phyloP scores from a whole-genome alignment of 805 yeast genomes.

The Cyberlindnera japonica region DNA sequence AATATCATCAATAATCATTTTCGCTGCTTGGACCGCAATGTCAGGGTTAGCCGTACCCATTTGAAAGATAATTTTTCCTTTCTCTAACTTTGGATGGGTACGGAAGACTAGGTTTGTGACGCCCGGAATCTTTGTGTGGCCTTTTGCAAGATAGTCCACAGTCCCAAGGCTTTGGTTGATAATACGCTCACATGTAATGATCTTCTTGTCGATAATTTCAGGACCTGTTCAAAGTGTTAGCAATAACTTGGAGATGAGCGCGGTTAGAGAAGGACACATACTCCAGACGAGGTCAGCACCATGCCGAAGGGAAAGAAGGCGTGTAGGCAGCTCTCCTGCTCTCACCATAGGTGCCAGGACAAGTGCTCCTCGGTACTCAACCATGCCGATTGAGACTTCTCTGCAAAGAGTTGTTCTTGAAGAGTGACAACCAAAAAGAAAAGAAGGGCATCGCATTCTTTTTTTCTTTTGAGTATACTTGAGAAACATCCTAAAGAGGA shows the following conservation, averaged over 20 bases:
- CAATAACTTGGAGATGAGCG: neutral
- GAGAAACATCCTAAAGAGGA: neutral
- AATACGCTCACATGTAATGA: conserved; percentile 64
- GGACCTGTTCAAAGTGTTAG: conserved; percentile 46
- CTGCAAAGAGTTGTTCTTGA: neutral
- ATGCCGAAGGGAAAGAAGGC: conserved; percentile 71
- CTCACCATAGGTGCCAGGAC: conserved; percentile 97
- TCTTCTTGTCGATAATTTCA: conserved; percentile 84
- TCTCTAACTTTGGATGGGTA: conserved; percentile 61
- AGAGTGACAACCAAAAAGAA: neutral
- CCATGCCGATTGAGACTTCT: conserved; percentile 35
- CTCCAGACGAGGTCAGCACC: conserved; percentile 97
- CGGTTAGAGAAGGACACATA: conserved; percentile 7
- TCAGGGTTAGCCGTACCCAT: conserved; percentile 84
- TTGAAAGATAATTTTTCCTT: conserved; percentile 75
- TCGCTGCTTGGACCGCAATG: conserved; percentile 85
- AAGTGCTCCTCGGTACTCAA: conserved; percentile 70
- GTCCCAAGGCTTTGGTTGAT: conserved; percentile 56
- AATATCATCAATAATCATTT: conserved; percentile 76
- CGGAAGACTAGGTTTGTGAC: conserved; percentile 63
- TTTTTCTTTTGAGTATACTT: neutral
- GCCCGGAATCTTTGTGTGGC: conserved; percentile 42
- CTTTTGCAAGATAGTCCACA: conserved; percentile 51
- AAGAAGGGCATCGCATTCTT: neutral
- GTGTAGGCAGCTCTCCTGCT: conserved; percentile 89